Evolutionary conservation across 805 yeast genomes (phyloP).

Genomic region (Suhomyces emberorum): DNA sequence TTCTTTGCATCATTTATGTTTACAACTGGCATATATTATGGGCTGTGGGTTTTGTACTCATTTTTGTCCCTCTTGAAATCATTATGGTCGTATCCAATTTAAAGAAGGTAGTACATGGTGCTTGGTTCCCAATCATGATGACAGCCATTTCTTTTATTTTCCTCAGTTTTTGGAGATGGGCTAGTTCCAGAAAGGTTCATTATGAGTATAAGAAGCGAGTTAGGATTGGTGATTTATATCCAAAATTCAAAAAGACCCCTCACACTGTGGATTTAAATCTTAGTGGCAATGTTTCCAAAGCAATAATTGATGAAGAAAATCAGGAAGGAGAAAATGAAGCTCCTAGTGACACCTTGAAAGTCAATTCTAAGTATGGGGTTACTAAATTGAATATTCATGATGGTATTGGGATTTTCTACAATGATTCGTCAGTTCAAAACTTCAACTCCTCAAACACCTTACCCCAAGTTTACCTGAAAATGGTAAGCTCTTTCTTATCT

Average conservation of each 20-base stretch:
- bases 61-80: conserved; percentile 48
- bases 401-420: conserved; percentile 43
- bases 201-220: conserved; percentile 34
- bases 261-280: conserved; percentile 17
- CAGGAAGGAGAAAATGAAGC: conserved; percentile 2
- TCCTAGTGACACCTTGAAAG: conserved; percentile 5
- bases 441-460: conserved; percentile 43
- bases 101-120: conserved; percentile 55
- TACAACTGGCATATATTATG: conserved; percentile 35
- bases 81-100: conserved; percentile 46
- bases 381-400: conserved; percentile 20
- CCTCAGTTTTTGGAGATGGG: conserved; percentile 49
- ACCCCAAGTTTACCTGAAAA: conserved; percentile 38
- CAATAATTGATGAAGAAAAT: background rate
- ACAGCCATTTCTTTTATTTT: conserved; percentile 35
- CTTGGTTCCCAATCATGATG: conserved; percentile 58
- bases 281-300: background rate
- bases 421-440: conserved; percentile 33
- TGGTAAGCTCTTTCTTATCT: conserved; percentile 40
- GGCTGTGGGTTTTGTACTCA: conserved; percentile 30
- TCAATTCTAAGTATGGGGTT: conserved; percentile 20
- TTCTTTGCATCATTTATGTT: conserved; percentile 46
- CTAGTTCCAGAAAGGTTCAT: conserved; percentile 37
- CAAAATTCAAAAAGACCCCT: conserved; percentile 16
- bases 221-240: conserved; percentile 34